phyloP scores from a whole-genome alignment of 1,284 basidiomycete species.

The Austroboletus olivaceoglutinosus region DNA sequence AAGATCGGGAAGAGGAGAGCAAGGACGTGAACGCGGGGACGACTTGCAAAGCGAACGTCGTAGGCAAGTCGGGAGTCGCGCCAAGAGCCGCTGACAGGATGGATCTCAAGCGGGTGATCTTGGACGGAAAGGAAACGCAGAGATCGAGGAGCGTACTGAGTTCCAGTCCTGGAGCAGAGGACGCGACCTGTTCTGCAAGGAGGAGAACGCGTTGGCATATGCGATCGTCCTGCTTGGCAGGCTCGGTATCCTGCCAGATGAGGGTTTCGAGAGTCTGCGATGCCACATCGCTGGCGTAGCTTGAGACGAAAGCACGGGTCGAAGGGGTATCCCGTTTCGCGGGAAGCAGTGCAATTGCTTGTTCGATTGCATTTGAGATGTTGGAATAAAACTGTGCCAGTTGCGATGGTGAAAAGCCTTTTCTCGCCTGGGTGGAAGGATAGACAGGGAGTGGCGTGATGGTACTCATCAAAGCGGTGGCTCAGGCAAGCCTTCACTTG shows the following conservation, averaged over 20 bases:
- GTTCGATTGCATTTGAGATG: conserved; percentile 46
- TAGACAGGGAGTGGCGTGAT: conserved; percentile 44
- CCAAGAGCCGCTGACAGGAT: conserved; percentile 43
- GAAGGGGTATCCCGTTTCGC: conserved; percentile 45
- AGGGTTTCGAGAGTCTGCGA: conserved; percentile 48
- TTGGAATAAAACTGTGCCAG: conserved; percentile 46
- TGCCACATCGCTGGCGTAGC: conserved; percentile 57
- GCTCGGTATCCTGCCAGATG: conserved; percentile 47
- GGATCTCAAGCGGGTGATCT: conserved; percentile 43
- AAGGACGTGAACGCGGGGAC: conserved; percentile 56
- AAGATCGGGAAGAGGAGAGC: conserved; percentile 40
- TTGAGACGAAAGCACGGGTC: conserved; percentile 50
- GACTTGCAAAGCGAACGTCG: conserved; percentile 43
- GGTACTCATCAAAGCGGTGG: conserved; percentile 14
- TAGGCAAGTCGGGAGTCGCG: conserved; percentile 31
- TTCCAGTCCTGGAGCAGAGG: conserved; percentile 42
- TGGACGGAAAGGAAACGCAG: conserved; percentile 51
- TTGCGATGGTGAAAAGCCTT: conserved; percentile 53
- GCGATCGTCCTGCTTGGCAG: conserved; percentile 39
- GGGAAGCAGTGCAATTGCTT: conserved; percentile 47
- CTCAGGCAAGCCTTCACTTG: no score
- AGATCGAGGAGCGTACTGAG: conserved; percentile 60
- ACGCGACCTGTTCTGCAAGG: conserved; percentile 53
- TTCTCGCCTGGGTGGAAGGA: conserved; percentile 51
- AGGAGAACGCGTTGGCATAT: conserved; percentile 54